Conservation (phyloP, 768 basidiomycete genomes). For the Xerocomus brunneocitrinus region DNA sequence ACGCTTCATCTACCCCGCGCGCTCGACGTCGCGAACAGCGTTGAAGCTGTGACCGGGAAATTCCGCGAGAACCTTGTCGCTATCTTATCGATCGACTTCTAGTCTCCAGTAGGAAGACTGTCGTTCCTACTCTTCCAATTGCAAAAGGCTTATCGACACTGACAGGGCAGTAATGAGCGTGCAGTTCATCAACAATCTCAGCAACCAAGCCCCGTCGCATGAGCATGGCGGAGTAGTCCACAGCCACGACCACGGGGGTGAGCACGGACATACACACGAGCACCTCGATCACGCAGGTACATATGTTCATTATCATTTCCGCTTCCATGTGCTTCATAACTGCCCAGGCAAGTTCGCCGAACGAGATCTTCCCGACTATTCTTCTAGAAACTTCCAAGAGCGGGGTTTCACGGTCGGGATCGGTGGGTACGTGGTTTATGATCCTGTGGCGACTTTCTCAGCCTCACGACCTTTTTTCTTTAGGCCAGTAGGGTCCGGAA, state of each 20-base stretch:
- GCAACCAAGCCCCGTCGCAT: constrained; percentile 36
- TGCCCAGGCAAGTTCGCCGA: constrained; percentile 81
- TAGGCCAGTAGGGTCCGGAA: constrained; percentile 97
- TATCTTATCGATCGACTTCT: constrained; percentile 2
- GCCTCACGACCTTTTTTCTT: constrained; percentile 1
- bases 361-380: constrained; percentile 88
- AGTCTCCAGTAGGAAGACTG: no score
- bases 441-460: neutral
- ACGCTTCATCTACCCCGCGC: constrained; percentile 21
- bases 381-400: constrained; percentile 80
- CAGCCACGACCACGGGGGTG: constrained; percentile 56
- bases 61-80: neutral
- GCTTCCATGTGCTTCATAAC: neutral
- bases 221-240: constrained; percentile 36
- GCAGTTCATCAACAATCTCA: constrained; percentile 70
- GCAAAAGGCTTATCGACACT: no score
- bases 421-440: constrained; percentile 65
- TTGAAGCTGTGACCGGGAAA: constrained; percentile 9
- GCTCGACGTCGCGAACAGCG: neutral
- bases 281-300: constrained; percentile 84
- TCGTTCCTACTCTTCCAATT: no score
- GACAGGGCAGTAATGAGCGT: constrained; percentile 47
- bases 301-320: constrained; percentile 6
- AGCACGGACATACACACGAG: constrained; percentile 96
- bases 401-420: constrained; percentile 97